phyloP scores from a whole-genome alignment of 2,329 filamentous ascomycete species.

The Monilinia polystroma region DNA sequence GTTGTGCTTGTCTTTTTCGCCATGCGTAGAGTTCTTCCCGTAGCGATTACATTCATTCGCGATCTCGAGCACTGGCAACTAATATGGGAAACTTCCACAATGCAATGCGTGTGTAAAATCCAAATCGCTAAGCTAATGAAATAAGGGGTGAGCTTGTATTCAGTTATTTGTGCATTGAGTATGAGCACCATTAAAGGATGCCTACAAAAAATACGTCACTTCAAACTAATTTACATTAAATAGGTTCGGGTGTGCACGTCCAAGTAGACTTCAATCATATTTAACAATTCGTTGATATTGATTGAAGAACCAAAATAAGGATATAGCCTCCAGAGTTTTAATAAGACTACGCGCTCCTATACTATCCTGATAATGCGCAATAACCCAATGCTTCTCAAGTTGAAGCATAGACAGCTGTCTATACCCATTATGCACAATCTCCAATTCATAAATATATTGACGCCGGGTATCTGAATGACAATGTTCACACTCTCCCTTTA shows the following conservation, averaged over 20 bases:
- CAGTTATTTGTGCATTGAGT: too few relatives aligned
- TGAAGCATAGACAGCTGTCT: background rate
- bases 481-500: slow-evolving; percentile 6
- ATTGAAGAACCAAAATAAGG: slow-evolving; percentile 7
- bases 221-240: background rate
- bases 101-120: background rate
- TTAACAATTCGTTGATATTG: slow-evolving; percentile 6
- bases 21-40: background rate
- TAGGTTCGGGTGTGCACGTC: background rate
- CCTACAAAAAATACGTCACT: background rate
- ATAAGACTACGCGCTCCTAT: slow-evolving; percentile 2
- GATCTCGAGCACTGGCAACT: background rate
- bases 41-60: background rate
- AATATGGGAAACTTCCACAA: background rate
- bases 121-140: background rate
- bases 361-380: slow-evolving; percentile 17
- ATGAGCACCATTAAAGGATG: background rate
- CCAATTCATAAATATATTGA: slow-evolving; percentile 22
- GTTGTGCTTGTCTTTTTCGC: background rate
- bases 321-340: slow-evolving; percentile 4
- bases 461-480: slow-evolving; percentile 21
- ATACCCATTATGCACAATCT: slow-evolving; percentile 13
- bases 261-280: background rate
- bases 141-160: background rate
- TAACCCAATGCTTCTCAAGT: slow-evolving; percentile 2